Evolutionary conservation across 495 filamentous ascomycete species (phyloP), one percentile per base, ranked within the genome.

Genomic region (Trichocladium antarcticum): DNA sequence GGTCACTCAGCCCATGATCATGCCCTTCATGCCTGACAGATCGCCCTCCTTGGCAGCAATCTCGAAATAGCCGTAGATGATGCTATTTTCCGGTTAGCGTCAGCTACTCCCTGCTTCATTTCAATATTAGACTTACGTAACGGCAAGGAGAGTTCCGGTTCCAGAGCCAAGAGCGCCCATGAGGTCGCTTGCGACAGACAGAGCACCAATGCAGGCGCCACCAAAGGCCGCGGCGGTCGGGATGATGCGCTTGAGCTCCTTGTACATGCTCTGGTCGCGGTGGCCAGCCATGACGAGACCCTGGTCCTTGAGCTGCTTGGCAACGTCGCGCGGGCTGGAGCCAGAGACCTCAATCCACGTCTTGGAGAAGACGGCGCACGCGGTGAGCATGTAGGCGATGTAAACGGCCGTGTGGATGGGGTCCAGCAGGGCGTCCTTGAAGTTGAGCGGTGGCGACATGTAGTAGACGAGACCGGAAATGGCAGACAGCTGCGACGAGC

Each of bases 311-410:
- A 99, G 80, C 73, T 99, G 93, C 82, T 99, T 99, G 56, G 93
- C 93, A 54, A 99, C 93, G 64, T 99, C 93, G 66, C 93, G 84
- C 20, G 93, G 93, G 68, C 85, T 86, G 50, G 89, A 95, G 65
- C 93, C 93, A 31, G 90, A 96, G 53, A 99, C 93, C 70, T 99
- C 93, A 63, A 99, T 97, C 93, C 92, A 98, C 20, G 92, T 97
- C 86, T 97, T 99, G 69, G 88, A 95, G 78, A 99, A 99, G 64
- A 97, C 78, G 44, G 93, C 93, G 60, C 93, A 99, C 54, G 93
- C 93, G 57, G 84, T 82, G 44, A 97, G 80, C 88, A 97, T 99
- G 73, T 95, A 99, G 39, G 79, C 77, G 52, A 96, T 89, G 71
- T 96, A 99, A 62, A 96, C 78, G 49, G 83, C 85, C 12, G 93